Evolutionary conservation across 306 rosid genomes (phyloP).

Genomic region (Corylus avellana): DNA sequence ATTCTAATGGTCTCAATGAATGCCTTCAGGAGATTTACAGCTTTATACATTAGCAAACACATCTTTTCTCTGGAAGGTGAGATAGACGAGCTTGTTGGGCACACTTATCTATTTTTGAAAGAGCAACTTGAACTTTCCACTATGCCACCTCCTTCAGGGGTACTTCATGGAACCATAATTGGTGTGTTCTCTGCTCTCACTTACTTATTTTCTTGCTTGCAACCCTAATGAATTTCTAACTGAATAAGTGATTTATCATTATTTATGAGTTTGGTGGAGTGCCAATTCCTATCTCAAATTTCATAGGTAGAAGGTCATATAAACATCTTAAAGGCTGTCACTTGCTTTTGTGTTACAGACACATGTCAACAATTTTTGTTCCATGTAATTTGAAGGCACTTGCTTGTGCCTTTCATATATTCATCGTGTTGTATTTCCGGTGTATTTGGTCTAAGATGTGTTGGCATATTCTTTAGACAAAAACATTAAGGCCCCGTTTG

Average conservation of each 20-base stretch:
- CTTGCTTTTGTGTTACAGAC: background rate
- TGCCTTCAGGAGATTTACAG: conserved; percentile 64
- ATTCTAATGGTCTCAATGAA: conserved; percentile 15
- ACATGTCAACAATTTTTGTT: background rate
- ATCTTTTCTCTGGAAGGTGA: conserved; percentile 48
- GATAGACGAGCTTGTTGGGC: conserved; percentile 69
- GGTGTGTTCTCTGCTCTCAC: conserved; percentile 35
- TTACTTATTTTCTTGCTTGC: background rate
- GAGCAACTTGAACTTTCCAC: conserved; percentile 68
- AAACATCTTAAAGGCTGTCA: background rate
- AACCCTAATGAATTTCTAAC: background rate
- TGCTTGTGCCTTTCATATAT: background rate
- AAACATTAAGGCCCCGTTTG: no score
- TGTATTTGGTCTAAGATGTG: background rate
- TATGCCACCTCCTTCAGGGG: conserved; percentile 64
- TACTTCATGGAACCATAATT: conserved; percentile 80
- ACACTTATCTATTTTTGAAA: conserved; percentile 64
- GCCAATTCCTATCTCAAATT: background rate
- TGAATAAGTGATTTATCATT: background rate
- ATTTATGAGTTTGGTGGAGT: background rate
- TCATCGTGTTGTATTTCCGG: background rate
- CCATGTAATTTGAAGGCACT: background rate
- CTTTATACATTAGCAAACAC: conserved; percentile 55
- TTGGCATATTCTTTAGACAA: no score
- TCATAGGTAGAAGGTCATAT: background rate